phyloP scores from a whole-genome alignment of 805 yeast genomes.

The Kazachstania taianensis region DNA sequence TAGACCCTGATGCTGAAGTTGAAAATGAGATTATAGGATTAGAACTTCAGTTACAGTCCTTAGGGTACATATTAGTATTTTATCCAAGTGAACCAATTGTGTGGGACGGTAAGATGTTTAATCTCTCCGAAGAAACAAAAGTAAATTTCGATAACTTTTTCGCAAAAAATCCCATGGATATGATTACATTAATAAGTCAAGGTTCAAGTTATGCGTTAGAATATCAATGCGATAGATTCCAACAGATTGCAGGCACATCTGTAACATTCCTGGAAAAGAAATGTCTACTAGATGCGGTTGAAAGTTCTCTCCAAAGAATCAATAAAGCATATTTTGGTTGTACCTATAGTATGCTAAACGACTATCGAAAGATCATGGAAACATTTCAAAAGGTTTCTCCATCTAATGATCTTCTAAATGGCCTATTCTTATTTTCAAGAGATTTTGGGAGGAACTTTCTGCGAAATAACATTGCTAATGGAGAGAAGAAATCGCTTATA shows the following conservation, averaged over 20 bases:
- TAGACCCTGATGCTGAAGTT: conserved; percentile 22
- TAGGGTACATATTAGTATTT: conserved; percentile 61
- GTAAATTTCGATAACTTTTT: conserved; percentile 15
- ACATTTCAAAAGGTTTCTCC: conserved; percentile 50
- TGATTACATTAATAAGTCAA: conserved; percentile 30
- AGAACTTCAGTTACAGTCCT: conserved; percentile 22
- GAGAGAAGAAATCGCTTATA: conserved; percentile 49
- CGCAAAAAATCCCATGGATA: conserved; percentile 12
- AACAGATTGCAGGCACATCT: conserved; percentile 46
- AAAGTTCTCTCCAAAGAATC: conserved; percentile 56
- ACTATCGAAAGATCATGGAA: conserved; percentile 41
- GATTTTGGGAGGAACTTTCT: conserved; percentile 73
- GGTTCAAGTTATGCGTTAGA: conserved; percentile 54
- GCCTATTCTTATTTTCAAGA: conserved; percentile 63
- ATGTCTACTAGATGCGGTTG: conserved; percentile 63
- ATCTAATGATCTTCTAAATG: conserved; percentile 68
- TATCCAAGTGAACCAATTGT: conserved; percentile 76
- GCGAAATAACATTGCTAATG: conserved; percentile 47
- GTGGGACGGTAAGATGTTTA: conserved; percentile 78
- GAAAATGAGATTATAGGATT: conserved; percentile 19
- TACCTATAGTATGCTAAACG: conserved; percentile 53
- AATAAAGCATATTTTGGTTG: conserved; percentile 60
- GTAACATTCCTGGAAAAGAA: conserved; percentile 50
- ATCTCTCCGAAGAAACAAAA: conserved; percentile 31
- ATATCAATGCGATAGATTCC: conserved; percentile 46